Evolutionary conservation across 2,329 filamentous ascomycete genomes (phyloP).

Genomic region (Orbilia ellipsospora): DNA sequence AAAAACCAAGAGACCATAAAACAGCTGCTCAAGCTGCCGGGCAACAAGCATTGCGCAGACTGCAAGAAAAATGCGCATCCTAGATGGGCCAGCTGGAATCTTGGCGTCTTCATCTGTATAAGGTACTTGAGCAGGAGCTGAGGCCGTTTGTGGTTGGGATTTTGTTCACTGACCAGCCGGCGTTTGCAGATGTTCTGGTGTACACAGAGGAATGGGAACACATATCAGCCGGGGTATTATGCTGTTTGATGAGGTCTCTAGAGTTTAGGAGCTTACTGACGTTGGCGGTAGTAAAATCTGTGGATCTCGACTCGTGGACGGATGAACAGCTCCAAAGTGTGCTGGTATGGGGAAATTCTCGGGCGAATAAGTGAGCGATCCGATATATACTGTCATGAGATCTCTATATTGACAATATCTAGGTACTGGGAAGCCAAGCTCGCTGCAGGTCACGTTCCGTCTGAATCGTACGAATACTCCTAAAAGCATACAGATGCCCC

Average conservation of each 20-base stretch:
- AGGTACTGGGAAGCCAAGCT: slow-evolving; percentile 95
- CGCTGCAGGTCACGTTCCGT: slow-evolving; percentile 88
- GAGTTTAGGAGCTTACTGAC: slow-evolving; percentile 17
- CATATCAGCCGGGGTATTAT: slow-evolving; percentile 80
- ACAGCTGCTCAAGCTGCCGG: slow-evolving; percentile 89
- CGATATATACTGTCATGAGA: slow-evolving; percentile 24
- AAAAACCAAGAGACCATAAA: slow-evolving; percentile 96
- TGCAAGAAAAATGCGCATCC: slow-evolving; percentile 99
- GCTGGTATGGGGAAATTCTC: slow-evolving; percentile 92
- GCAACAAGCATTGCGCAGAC: slow-evolving; percentile 96
- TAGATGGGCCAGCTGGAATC: slow-evolving; percentile 98
- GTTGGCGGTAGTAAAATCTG: slow-evolving; percentile 78
- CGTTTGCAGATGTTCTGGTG: slow-evolving; percentile 79
- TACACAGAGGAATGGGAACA: slow-evolving; percentile 98
- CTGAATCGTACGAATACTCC: slow-evolving; percentile 73
- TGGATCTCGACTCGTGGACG: slow-evolving; percentile 97
- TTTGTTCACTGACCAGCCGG: slow-evolving; percentile 21
- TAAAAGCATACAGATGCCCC: not conserved
- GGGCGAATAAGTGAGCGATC: slow-evolving; percentile 83
- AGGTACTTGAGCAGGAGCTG: slow-evolving; percentile 64
- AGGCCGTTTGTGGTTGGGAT: not conserved
- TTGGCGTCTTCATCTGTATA: slow-evolving; percentile 97
- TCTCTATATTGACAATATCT: slow-evolving; percentile 58
- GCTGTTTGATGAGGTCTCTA: not conserved
- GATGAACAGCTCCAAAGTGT: slow-evolving; percentile 97